Base-by-base conservation (phyloP, 306 rosid species). In the Geum urbanum region DNA sequence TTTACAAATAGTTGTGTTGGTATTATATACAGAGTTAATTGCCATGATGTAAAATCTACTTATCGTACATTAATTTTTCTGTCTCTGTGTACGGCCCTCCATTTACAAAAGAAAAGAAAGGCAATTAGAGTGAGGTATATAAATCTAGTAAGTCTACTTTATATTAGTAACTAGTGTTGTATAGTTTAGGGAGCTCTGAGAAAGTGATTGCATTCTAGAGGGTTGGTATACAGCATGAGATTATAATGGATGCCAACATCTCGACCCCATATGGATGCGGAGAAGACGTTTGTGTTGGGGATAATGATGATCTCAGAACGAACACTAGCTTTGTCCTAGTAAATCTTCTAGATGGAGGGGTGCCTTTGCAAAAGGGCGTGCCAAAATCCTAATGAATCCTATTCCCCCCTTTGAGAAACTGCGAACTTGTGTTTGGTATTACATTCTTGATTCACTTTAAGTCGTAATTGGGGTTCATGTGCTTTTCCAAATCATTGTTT, bases 401-500 rank as follows among this genome's bases (percentile, higher is more conserved):
- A 50, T 54, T 66, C 43, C 39, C n/a, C n/a, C n/a, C n/a, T 49
- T 40, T 15, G 10, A 67, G 49, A 67, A 2, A 48, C 60, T 48
- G 18, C 5, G 51, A 19, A 5, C 7, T 51, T 57, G 72, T 48
- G 69, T 72, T 68, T 46, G 47, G 20, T 54, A 51, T n/a, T 37
- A 24, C 55, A 7, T 72, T 63, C 65, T 5, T 65, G 1, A 46
- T 64, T 50, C 59, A 14, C 59, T 63, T 53, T 39, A 22, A 10
- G 44, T 32, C 32, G 67, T 67, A 58, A 48, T 67, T 67, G 47
- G 62, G 11, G 76, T 53, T 69, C 88, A 84, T 86, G 84, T 82
- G 85, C 72, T 74, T 20, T 27, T 76, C 24, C 37, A 32, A 66
- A 84, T 87, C 78, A 87, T 82, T 71, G 9, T 63, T 72, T 66